phyloP scores from a whole-genome alignment of 441 rosid genomes.

The Populus tomentosa region DNA sequence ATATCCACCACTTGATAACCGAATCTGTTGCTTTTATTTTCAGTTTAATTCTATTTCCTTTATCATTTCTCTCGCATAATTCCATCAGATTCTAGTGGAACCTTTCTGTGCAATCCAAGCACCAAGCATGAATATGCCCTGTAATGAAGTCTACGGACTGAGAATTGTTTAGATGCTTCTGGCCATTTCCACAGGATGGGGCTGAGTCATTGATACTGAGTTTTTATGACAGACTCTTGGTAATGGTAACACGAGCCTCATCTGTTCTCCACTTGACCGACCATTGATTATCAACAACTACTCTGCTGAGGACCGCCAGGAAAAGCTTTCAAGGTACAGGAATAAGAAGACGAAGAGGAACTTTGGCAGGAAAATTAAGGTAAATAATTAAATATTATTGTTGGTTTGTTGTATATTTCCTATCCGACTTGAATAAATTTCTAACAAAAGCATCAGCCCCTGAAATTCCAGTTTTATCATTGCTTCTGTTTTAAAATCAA shows the following conservation, averaged over 20 bases:
- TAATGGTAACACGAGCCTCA: constrained; percentile 34
- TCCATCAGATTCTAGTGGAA: constrained; percentile 15
- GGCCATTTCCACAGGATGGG: constrained; percentile 48
- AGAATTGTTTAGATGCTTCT: constrained; percentile 46
- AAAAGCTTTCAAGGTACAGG: constrained; percentile 94
- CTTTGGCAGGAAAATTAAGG: constrained; percentile 96
- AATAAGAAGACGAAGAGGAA: constrained; percentile 91
- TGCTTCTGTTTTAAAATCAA: background rate
- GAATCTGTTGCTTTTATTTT: background rate
- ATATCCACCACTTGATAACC: background rate
- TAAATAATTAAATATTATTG: constrained; percentile 9
- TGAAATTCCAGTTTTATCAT: background rate
- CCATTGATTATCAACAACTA: constrained; percentile 46
- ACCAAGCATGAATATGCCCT: constrained; percentile 22
- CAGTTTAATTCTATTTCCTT: background rate
- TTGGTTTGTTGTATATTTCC: background rate
- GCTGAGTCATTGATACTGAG: constrained; percentile 43
- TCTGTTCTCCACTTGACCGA: constrained; percentile 52
- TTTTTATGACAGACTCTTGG: constrained; percentile 77
- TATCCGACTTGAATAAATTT: background rate
- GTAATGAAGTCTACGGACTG: constrained; percentile 31
- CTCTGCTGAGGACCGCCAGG: constrained; percentile 69
- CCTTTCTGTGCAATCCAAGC: constrained; percentile 12
- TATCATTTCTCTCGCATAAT: constrained; percentile 10
- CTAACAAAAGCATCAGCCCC: background rate